These are phyloP conservation scores for Candida arabinofermentans DNA, from an alignment of 805 yeast genomes.

Conservation along the genomic window DNA sequence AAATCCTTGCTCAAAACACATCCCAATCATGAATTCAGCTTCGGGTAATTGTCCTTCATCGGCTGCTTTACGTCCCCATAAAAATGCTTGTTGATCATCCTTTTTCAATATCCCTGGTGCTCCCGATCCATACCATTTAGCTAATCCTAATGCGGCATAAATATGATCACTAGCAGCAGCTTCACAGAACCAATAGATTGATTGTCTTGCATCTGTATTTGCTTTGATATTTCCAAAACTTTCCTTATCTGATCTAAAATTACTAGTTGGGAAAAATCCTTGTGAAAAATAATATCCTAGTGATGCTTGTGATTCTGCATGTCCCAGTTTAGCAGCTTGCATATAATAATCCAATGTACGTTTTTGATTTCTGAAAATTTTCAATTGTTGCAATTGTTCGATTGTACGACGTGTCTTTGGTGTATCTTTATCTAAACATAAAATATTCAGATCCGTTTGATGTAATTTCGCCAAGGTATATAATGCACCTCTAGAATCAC, in stretches of 20 bases:
- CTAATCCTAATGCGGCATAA: slow-evolving; percentile 65
- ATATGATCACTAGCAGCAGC: slow-evolving; percentile 65
- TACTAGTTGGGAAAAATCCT: slow-evolving; percentile 41
- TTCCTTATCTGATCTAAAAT: slow-evolving; percentile 31
- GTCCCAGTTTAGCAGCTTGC: slow-evolving; percentile 56
- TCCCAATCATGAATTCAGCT: slow-evolving; percentile 68
- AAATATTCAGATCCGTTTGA: slow-evolving; percentile 31
- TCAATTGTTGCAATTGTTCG: slow-evolving; percentile 29
- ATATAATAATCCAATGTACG: slow-evolving; percentile 50
- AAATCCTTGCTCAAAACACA: slow-evolving; percentile 63
- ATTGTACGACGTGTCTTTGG: slow-evolving; percentile 31
- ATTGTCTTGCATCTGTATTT: slow-evolving; percentile 46
- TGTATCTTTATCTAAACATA: slow-evolving; percentile 25
- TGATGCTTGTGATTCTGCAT: slow-evolving; percentile 65
- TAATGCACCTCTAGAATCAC: slow-evolving; percentile 32
- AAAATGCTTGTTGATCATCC: slow-evolving; percentile 61
- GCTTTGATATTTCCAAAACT: slow-evolving; percentile 26
- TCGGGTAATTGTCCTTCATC: slow-evolving; percentile 50
- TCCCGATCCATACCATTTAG: slow-evolving; percentile 79
- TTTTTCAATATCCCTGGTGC: slow-evolving; percentile 47
- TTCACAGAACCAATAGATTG: slow-evolving; percentile 70
- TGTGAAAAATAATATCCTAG: slow-evolving; percentile 71
- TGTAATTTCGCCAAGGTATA: slow-evolving; percentile 34
- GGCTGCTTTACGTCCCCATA: slow-evolving; percentile 64
- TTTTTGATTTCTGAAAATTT: slow-evolving; percentile 32